Base-by-base conservation (phyloP, 2,329 filamentous ascomycete species). In the Orbilia quercus region DNA sequence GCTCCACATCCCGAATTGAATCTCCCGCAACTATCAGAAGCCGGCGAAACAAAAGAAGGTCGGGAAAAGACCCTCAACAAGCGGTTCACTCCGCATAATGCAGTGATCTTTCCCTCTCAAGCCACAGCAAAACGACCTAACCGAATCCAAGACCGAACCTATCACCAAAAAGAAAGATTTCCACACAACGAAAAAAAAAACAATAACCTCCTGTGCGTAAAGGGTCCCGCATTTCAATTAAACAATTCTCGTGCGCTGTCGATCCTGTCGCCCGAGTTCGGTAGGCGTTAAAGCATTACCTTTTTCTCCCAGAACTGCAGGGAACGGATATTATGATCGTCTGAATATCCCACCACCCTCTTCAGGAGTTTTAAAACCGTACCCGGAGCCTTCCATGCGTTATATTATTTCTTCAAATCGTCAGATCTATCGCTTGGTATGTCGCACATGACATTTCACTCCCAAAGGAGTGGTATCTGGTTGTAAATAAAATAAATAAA, bases 11-110 rank as follows among this genome's bases (percentile, higher is more conserved):
- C 64, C 64, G 54, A 67, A 66, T 51, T n/a, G n/a, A n/a, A n/a
- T n/a, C n/a, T n/a, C n/a, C n/a, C n/a, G n/a, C n/a, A n/a, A n/a
- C n/a, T n/a, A n/a, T n/a, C n/a, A n/a, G n/a, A n/a, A n/a, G n/a
- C n/a, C n/a, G n/a, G n/a, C n/a, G n/a, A n/a, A n/a, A n/a, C n/a
- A n/a, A n/a, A n/a, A n/a, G n/a, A n/a, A n/a, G n/a, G n/a, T n/a
- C n/a, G n/a, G n/a, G n/a, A n/a, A n/a, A n/a, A n/a, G n/a, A n/a
- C n/a, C n/a, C n/a, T 34, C 44, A n/a, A 28, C 42, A 69, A 62
- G 54, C 55, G 47, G 64, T 59, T 59, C 53, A 67, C 54, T 36
- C 55, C 48, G 55, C 55, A 55, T 59, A 18, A 69, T 67, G 64
- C 47, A 40, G 23, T 47, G 40, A 53, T 40, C 59, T 31, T 36